Base-by-base conservation (phyloP, 2,329 filamentous ascomycete species). In the Sordariomycetes sp. region DNA sequence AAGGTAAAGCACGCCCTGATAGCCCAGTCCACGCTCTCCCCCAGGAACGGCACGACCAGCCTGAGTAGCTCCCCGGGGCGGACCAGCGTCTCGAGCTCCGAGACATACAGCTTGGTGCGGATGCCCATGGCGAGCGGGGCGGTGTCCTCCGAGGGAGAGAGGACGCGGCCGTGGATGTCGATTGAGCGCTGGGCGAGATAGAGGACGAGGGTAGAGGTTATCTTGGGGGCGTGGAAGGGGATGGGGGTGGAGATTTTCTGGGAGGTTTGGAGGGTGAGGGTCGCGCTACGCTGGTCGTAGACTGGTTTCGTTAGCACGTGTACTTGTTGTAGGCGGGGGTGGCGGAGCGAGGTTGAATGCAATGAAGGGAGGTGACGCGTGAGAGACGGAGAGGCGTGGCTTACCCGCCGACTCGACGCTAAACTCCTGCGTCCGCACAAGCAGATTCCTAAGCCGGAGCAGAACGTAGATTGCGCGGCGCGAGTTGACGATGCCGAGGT, bases 121-220 rank as follows among this genome's bases (percentile, higher is more conserved):
- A 48, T 22, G 32, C 55, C 55, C 48, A 35, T 42, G 32, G 55
- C 55, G 36, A 32, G 24, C 15, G 45, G 45, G 20, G 32, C 34
- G n/a, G 36, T 35, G 8, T 48, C 42, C 28, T 56, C 55, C 12
- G 32, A 25, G 10, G 54, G 54, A 10, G 55, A 22, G 5, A 56
- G 32, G 39, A 56, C 17, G 32, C 50, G 36, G 32, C 55, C 48
- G 12, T 56, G 17, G 32, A 48, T 10, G 36, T 56, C 55, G 45
- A 56, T 35, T 8, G 55, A 52, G 17, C 34, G 55, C 50, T 56
- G 55, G 28, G 48, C 32, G 20, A 56, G 55, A 20, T 48, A 48
- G 25, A 56, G 39, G 45, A 56, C 39, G 48, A 56, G 55, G 17
- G 48, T 56, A 10, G 55, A 56, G 10, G 35, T 22, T 48, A 56